These are phyloP conservation scores for Diaporthe sp. DNA, from an alignment of 2,329 filamentous ascomycete species.

Conservation along the genomic window DNA sequence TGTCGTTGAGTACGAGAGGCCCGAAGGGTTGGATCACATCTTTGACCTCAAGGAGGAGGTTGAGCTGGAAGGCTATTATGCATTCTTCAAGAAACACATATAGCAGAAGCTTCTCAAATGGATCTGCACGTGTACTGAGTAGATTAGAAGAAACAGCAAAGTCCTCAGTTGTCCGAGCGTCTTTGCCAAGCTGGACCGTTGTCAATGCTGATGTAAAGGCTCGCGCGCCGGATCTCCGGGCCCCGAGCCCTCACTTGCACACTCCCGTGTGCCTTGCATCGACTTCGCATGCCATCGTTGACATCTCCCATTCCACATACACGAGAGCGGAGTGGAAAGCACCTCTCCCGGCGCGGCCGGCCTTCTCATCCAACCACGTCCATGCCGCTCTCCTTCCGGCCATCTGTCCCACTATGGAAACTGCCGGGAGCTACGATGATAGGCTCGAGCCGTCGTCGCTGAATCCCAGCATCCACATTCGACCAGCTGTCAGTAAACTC, in stretches of 20 bases:
- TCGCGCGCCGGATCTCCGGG: background rate
- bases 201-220: background rate
- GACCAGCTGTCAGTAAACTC: background rate
- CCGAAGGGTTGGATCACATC: constrained; percentile 5
- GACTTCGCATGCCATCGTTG: too few species aligned
- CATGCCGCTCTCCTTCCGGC: background rate
- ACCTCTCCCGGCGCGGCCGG: background rate
- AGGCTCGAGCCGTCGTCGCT: background rate
- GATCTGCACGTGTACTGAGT: background rate
- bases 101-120: too few species aligned
- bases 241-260: background rate
- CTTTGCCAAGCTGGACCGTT: background rate
- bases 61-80: constrained; percentile 6
- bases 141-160: background rate
- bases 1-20: constrained; percentile 7
- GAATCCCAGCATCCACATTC: background rate
- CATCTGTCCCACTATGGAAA: background rate
- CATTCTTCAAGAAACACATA: constrained; percentile 7
- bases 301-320: too few species aligned
- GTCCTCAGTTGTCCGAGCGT: background rate
- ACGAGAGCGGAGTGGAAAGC: too few species aligned
- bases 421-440: background rate
- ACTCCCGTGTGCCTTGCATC: too few species aligned
- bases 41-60: background rate
- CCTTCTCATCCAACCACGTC: background rate